Conservation (phyloP, 768 basidiomycete genomes). For the Dendrothele bispora region DNA sequence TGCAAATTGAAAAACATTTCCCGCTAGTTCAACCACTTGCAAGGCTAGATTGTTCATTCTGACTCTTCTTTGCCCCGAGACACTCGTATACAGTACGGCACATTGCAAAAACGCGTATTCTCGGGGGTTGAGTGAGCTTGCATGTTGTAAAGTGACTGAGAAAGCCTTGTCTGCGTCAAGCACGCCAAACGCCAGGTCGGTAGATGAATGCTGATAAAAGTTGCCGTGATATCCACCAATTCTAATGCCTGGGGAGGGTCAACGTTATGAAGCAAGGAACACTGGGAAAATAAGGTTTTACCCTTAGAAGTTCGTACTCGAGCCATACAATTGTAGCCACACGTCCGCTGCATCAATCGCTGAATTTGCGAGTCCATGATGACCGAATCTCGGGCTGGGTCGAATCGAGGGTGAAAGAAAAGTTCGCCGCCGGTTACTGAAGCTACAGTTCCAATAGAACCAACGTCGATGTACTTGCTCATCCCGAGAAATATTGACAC, state of each 20-base stretch:
- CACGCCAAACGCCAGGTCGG: conserved; percentile 76
- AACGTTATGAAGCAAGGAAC: conserved; percentile 5
- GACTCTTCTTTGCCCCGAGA: conserved; percentile 77
- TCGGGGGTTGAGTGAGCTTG: conserved; percentile 62
- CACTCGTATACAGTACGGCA: conserved; percentile 84
- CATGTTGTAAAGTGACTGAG: conserved; percentile 72
- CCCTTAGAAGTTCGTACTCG: conserved; percentile 86
- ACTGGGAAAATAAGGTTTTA: conserved; percentile 30
- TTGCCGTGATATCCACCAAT: conserved; percentile 70
- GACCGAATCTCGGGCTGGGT: conserved; percentile 60
- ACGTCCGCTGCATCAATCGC: conserved; percentile 64
- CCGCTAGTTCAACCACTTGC: conserved; percentile 79
- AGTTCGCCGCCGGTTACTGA: conserved; percentile 86
- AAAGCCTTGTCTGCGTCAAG: conserved; percentile 84
- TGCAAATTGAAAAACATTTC: conserved; percentile 86
- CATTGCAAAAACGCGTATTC: conserved; percentile 80
- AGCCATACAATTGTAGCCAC: conserved; percentile 79
- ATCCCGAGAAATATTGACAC: conserved; percentile 89
- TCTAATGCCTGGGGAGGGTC: conserved; percentile 50
- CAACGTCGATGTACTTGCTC: conserved; percentile 79
- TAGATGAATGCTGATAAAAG: conserved; percentile 64
- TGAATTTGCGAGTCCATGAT: conserved; percentile 75
- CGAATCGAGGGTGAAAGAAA: conserved; percentile 91
- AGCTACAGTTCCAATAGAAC: conserved; percentile 76
- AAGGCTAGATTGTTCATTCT: conserved; percentile 85